Percentiles rank a stretch among this genome's conserved stretches.
Evolutionary conservation across 1,139 yeast genomes (phyloP).

Genomic region (Blastobotrys indianensis): DNA sequence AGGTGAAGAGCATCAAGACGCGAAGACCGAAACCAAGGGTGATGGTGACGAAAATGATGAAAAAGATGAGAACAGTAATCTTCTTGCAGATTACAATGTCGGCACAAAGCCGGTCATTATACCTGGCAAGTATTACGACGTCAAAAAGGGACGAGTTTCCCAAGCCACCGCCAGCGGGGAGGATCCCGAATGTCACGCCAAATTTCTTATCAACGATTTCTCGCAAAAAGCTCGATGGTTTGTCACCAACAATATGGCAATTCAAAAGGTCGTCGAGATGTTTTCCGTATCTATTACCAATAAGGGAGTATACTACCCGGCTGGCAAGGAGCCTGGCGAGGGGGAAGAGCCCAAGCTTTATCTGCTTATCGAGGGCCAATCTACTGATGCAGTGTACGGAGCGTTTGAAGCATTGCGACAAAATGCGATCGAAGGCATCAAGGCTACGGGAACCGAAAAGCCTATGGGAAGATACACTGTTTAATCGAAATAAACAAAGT

Average conservation of each 20-base stretch:
- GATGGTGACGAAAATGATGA: conserved; percentile 17
- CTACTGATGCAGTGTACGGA: conserved; percentile 54
- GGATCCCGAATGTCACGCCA: conserved; percentile 51
- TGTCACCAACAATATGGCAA: conserved; percentile 64
- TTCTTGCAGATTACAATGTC: conserved; percentile 5
- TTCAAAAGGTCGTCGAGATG: conserved; percentile 60
- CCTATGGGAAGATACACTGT: conserved; percentile 10
- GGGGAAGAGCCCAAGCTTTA: conserved; percentile 70
- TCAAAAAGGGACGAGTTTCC: neutral
- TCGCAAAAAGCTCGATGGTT: conserved; percentile 84
- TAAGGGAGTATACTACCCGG: conserved; percentile 72
- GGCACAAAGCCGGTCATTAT: neutral
- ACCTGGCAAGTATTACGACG: conserved; percentile 7
- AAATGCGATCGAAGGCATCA: conserved; percentile 56
- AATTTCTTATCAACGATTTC: conserved; percentile 72
- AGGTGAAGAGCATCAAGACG: conserved; percentile 28
- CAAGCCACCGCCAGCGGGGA: neutral
- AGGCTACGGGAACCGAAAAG: conserved; percentile 16
- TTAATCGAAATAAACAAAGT: neutral
- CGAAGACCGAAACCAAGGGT: conserved; percentile 7
- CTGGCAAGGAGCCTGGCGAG: conserved; percentile 41
- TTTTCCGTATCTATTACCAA: conserved; percentile 77
- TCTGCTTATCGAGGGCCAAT: conserved; percentile 70
- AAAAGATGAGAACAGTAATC: conserved; percentile 10
- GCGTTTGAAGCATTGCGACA: conserved; percentile 63